Evolutionary conservation across 164 flowering plant species (phyloP).

Genomic region (Annona squamosa): DNA sequence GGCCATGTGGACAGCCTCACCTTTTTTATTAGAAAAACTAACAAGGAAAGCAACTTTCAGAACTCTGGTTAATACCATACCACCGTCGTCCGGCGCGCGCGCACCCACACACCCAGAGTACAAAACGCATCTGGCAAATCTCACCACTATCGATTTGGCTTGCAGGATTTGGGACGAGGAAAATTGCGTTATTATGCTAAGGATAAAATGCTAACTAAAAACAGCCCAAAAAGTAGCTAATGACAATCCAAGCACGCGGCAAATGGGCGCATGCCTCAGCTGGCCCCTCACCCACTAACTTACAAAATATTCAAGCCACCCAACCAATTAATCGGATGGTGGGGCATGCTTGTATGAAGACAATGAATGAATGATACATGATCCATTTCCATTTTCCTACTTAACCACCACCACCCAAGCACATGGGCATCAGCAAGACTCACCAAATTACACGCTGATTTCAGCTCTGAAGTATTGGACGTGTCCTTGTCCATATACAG

Average conservation of each 20-base stretch:
- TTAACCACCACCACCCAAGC: background rate
- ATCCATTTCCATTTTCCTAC: background rate
- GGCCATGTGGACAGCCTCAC: background rate
- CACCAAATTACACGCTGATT: background rate
- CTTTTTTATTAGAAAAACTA: background rate
- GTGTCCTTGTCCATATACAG: slow-evolving; percentile 4
- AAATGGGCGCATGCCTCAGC: background rate
- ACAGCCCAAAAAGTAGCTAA: background rate
- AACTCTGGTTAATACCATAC: background rate
- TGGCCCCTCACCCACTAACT: background rate
- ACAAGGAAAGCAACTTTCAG: background rate
- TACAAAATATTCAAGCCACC: background rate
- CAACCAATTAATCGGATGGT: background rate
- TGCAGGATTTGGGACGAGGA: slow-evolving; percentile 10
- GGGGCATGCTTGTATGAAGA: background rate
- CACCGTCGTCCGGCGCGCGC: background rate
- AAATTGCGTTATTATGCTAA: background rate
- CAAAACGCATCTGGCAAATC: background rate
- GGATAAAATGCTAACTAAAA: background rate
- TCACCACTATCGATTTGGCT: slow-evolving; percentile 8
- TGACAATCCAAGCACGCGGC: background rate
- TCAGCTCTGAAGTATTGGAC: background rate
- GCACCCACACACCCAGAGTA: background rate
- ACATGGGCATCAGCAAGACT: background rate
- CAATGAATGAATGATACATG: background rate